Base-by-base conservation (phyloP, 805 yeast species). In the Cyberlindnera euphorbiiphila region DNA sequence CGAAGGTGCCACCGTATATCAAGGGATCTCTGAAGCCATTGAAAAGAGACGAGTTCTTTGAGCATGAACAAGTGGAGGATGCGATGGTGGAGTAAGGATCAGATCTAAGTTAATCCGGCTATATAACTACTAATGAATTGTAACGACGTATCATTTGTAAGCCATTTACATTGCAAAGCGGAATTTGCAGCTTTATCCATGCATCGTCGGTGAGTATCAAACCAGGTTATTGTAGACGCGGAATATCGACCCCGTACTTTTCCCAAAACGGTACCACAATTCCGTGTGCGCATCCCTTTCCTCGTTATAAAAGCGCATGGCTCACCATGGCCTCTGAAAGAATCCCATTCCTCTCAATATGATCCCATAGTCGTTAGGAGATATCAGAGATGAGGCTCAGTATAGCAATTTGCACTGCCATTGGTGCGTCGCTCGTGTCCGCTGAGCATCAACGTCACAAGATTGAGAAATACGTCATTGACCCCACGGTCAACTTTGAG, bases 11-110 rank as follows among this genome's bases (percentile, higher is more conserved):
- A 5, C 2, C 13, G 2, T 50, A 47, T 19, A 32, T 47, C 9
- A 34, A 15, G 23, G 57, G 57, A n/a, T 29, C 23, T 14, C 15
- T 53, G 21, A 42, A 39, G 17, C 52, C 56, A 9, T 26, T 46
- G 15, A 25, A 21, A 11, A 34, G 33, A 15, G 48, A 51, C 25
- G 49, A 42, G 26, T 41, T 34, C 8, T 26, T 19, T n/a, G 51
- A 50, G 13, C 51, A 40, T 20, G 49, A 39, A 22, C 24, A 20
- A 12, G 39, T 43, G 4, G 53, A 51, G 24, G 28, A 42, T n/a
- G 46, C 50, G 2, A 23, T 46, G 24, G 22, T 19, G 28, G 45
- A 44, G 29, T 43, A 32, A 39, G 13, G 10, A 12, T 12, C 14
- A 5, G 24, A 6, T 6, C n/a, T n/a, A n/a, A n/a, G n/a, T n/a